phyloP scores from a whole-genome alignment of 768 basidiomycete genomes.

The Chalciporus chontae region DNA sequence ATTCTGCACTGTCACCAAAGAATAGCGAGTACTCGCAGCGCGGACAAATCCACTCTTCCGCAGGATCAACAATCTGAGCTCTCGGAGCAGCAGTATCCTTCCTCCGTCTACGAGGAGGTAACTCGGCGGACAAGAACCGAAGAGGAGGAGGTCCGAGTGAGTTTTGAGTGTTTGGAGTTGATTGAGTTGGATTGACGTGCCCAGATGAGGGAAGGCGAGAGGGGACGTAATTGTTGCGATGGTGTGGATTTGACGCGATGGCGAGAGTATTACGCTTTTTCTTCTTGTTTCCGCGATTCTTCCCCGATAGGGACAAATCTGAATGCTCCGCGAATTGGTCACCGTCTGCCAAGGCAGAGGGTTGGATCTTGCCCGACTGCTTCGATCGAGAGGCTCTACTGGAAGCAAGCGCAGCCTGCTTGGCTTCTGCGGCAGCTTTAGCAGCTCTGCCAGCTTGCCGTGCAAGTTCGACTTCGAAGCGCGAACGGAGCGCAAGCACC shows the following conservation, averaged over 20 bases:
- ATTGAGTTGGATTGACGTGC: constrained; percentile 36
- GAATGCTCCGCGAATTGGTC: constrained; percentile 38
- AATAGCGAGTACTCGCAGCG: constrained; percentile 93
- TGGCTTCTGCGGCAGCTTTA: constrained; percentile 47
- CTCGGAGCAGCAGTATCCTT: constrained; percentile 26
- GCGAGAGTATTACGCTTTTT: constrained; percentile 91
- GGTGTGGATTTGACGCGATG: constrained; percentile 94
- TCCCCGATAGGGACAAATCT: constrained; percentile 34
- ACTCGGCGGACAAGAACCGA: constrained; percentile 65
- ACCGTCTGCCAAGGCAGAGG: constrained; percentile 23
- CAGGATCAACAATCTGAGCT: constrained; percentile 48
- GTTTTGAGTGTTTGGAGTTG: constrained; percentile 42
- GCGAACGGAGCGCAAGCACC: constrained; percentile 57
- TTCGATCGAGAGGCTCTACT: constrained; percentile 36
- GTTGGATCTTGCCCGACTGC: constrained; percentile 37
- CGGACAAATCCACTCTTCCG: constrained; percentile 91
- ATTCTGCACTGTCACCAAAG: constrained; percentile 75
- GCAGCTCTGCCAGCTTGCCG: constrained; percentile 60
- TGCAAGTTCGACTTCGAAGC: constrained; percentile 72
- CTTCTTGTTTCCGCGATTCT: constrained; percentile 58
- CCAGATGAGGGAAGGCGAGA: constrained; percentile 65
- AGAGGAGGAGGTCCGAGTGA: constrained; percentile 58
- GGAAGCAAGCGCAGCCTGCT: constrained; percentile 43
- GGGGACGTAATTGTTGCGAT: constrained; percentile 90
- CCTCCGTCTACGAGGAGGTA: constrained; percentile 46